A percentile compares a stretch with the other conserved stretches of the same genome.
Conservation (phyloP, 2,329 filamentous ascomycete genomes). For the Alternaria consortialis region DNA sequence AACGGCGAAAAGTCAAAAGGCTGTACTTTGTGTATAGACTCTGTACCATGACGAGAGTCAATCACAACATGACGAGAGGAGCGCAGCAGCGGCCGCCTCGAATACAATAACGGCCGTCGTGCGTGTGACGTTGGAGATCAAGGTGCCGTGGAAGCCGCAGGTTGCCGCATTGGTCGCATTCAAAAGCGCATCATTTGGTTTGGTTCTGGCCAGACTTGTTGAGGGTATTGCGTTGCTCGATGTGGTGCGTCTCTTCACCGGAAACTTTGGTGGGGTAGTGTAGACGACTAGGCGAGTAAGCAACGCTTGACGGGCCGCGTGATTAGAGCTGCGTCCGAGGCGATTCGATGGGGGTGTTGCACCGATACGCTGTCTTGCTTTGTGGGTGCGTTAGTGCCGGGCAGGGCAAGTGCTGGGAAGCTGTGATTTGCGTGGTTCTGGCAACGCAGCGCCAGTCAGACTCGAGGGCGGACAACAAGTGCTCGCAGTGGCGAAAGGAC, state of each 20-base stretch:
- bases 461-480: slow-evolving; percentile 21
- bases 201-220: slow-evolving; percentile 11
- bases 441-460: slow-evolving; percentile 30
- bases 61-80: slow-evolving; percentile 11
- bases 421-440: slow-evolving; percentile 32
- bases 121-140: slow-evolving; percentile 14
- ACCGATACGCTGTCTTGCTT: slow-evolving; percentile 48
- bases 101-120: slow-evolving; percentile 8
- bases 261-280: slow-evolving; percentile 30
- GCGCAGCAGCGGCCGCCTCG: not conserved
- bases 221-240: slow-evolving; percentile 20
- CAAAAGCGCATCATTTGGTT: slow-evolving; percentile 8
- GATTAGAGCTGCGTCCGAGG: slow-evolving; percentile 30
- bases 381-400: slow-evolving; percentile 31
- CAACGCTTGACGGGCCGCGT: slow-evolving; percentile 34
- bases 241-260: slow-evolving; percentile 38
- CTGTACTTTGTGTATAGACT: slow-evolving; percentile 5
- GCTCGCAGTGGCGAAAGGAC: slow-evolving; percentile 36
- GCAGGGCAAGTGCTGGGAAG: slow-evolving; percentile 32
- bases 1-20: slow-evolving; percentile 3
- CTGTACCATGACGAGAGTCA: slow-evolving; percentile 13
- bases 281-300: slow-evolving; percentile 25
- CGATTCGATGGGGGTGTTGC: slow-evolving; percentile 39
- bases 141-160: slow-evolving; percentile 6
- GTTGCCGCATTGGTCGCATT: slow-evolving; percentile 14